Conservation (phyloP, 768 basidiomycete genomes). For the Cystofilobasidium bisporidii region DNA sequence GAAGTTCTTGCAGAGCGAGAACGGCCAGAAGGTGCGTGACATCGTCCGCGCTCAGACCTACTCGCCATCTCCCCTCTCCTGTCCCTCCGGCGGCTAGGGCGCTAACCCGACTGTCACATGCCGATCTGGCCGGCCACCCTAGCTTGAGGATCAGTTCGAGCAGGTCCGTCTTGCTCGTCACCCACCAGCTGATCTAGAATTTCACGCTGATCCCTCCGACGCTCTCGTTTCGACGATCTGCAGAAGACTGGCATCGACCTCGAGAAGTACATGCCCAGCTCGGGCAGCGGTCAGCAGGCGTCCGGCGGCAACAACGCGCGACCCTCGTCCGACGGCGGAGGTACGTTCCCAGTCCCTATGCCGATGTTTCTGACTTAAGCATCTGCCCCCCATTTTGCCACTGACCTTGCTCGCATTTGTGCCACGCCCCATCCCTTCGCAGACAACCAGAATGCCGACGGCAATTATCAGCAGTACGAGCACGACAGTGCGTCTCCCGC, state of each 20-base stretch:
- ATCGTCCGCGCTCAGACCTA: background rate
- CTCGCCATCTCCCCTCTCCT: background rate
- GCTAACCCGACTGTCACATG: background rate
- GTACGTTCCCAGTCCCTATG: background rate
- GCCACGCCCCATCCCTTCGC: background rate
- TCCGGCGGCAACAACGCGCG: background rate
- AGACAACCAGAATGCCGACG: slow-evolving; percentile 3
- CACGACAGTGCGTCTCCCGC: slow-evolving; percentile 9
- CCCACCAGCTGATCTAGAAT: background rate
- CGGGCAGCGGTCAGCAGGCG: background rate
- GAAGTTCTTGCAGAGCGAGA: slow-evolving; percentile 7
- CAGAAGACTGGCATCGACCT: slow-evolving; percentile 22
- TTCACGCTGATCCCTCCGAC: background rate
- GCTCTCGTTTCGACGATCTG: background rate
- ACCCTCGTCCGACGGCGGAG: background rate
- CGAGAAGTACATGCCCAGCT: background rate
- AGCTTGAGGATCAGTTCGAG: slow-evolving; percentile 2
- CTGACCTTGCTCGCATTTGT: background rate
- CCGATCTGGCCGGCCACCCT: background rate
- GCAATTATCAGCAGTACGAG: background rate
- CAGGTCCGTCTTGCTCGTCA: background rate
- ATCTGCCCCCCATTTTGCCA: no score
- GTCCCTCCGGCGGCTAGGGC: background rate
- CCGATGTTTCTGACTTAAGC: no score
- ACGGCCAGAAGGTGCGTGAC: slow-evolving; percentile 14